Conservation (phyloP, 2,329 filamentous ascomycete species). For the Colletotrichum endophyticum region DNA sequence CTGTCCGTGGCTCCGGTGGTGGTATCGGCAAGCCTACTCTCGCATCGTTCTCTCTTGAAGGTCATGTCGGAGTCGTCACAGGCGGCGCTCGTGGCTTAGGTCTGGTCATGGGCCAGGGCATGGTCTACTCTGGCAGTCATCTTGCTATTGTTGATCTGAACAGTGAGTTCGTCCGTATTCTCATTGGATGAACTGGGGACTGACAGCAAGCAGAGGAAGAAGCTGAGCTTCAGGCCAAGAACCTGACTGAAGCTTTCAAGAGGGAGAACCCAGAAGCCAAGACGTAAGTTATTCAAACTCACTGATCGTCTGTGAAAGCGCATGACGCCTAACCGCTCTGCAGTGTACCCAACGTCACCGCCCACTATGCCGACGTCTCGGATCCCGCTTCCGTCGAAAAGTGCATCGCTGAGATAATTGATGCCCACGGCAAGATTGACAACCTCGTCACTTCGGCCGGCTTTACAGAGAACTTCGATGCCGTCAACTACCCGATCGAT, state of each 20-base stretch:
- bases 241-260: conserved; percentile 77
- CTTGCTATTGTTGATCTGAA: conserved; percentile 95
- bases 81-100: conserved; percentile 90
- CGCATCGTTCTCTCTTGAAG: conserved; percentile 84
- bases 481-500: conserved; percentile 87
- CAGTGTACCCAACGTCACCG: conserved; percentile 81
- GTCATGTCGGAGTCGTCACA: conserved; percentile 83
- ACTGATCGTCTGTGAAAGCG: neutral
- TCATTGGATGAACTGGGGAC: neutral
- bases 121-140: conserved; percentile 87
- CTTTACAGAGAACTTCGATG: conserved; percentile 95
- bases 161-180: conserved; percentile 59
- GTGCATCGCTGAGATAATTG: conserved; percentile 73
- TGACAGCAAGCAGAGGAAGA: conserved; percentile 58
- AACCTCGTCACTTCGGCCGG: conserved; percentile 95
- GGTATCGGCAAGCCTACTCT: conserved; percentile 86
- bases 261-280: conserved; percentile 79
- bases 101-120: conserved; percentile 89
- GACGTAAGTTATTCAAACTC: conserved; percentile 46
- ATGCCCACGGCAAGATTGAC: conserved; percentile 82
- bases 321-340: neutral
- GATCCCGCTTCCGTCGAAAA: conserved; percentile 78
- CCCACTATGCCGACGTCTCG: conserved; percentile 88
- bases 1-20: conserved; percentile 78
- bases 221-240: conserved; percentile 76